Evolutionary conservation across 2,329 filamentous ascomycete species (phyloP).

Genomic region (Rachicladosporium sp.): DNA sequence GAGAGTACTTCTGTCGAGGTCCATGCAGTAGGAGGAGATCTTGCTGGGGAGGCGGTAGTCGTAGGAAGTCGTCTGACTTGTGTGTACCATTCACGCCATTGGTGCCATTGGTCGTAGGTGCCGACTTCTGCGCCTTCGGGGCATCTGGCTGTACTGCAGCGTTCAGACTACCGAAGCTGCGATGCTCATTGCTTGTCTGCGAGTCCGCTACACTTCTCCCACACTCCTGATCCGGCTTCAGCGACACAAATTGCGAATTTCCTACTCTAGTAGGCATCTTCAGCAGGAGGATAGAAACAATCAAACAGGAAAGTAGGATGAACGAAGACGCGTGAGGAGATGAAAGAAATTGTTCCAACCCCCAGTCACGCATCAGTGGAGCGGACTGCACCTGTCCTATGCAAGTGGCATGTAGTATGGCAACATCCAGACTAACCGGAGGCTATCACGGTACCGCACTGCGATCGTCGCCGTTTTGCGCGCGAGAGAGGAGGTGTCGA

Average conservation of each 20-base stretch:
- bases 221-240: conserved; percentile 2
- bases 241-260: conserved; percentile 2
- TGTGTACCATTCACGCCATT: conserved; percentile 2
- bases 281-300: too few relatives aligned
- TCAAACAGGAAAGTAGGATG: too few relatives aligned
- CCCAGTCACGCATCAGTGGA: too few relatives aligned
- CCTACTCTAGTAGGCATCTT: too few relatives aligned
- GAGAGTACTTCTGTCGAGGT: conserved; percentile 23
- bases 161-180: conserved; percentile 2
- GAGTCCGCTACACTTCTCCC: not conserved
- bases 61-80: conserved; percentile 19
- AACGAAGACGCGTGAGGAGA: too few relatives aligned
- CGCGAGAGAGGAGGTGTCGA: too few relatives aligned
- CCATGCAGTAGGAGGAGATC: conserved; percentile 24
- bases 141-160: not conserved
- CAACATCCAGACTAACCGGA: too few relatives aligned
- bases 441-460: too few relatives aligned
- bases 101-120: conserved; percentile 1
- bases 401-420: too few relatives aligned
- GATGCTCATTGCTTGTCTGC: not conserved
- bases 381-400: too few relatives aligned
- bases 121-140: not conserved
- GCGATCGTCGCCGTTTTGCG: too few relatives aligned
- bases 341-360: too few relatives aligned
- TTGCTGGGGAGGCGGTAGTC: conserved; percentile 20